phyloP scores from a whole-genome alignment of 768 basidiomycete genomes.

The Suillus brevipes region DNA sequence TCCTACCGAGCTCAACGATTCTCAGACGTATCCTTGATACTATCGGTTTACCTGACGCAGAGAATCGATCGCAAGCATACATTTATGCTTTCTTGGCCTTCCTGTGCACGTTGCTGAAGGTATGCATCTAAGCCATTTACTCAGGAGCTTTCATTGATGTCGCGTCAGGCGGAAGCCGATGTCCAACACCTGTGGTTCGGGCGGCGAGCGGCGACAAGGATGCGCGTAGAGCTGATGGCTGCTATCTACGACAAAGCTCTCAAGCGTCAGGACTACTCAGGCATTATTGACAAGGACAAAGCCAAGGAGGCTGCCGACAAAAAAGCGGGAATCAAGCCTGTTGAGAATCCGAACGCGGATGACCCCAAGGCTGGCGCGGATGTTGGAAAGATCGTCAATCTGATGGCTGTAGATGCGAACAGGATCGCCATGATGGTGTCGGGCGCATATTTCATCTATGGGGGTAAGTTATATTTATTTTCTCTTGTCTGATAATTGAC shows the following conservation, averaged over 20 bases:
- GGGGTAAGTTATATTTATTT: slow-evolving; percentile 40
- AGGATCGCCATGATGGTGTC: slow-evolving; percentile 56
- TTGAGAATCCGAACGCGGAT: slow-evolving; percentile 32
- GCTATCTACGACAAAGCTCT: slow-evolving; percentile 88
- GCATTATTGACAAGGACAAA: slow-evolving; percentile 60
- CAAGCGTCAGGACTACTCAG: slow-evolving; percentile 81
- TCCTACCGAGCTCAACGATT: not conserved
- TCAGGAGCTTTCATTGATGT: slow-evolving; percentile 1
- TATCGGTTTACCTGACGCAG: slow-evolving; percentile 35
- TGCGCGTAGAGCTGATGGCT: slow-evolving; percentile 80
- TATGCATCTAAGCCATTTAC: not conserved
- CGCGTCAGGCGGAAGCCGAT: slow-evolving; percentile 56
- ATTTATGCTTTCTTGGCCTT: slow-evolving; percentile 80
- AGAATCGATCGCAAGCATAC: slow-evolving; percentile 62
- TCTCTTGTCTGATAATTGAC: not conserved
- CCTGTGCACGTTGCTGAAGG: slow-evolving; percentile 43
- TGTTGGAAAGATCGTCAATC: slow-evolving; percentile 85
- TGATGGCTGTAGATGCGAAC: slow-evolving; percentile 83
- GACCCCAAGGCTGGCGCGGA: slow-evolving; percentile 78
- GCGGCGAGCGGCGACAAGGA: slow-evolving; percentile 70
- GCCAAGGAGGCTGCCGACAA: slow-evolving; percentile 24
- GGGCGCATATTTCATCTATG: slow-evolving; percentile 65
- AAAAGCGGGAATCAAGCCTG: slow-evolving; percentile 16
- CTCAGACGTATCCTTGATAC: slow-evolving; percentile 58
- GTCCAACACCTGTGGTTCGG: slow-evolving; percentile 79